Conservation (phyloP, 2,329 filamentous ascomycete species). For the Cytospora piceae region DNA sequence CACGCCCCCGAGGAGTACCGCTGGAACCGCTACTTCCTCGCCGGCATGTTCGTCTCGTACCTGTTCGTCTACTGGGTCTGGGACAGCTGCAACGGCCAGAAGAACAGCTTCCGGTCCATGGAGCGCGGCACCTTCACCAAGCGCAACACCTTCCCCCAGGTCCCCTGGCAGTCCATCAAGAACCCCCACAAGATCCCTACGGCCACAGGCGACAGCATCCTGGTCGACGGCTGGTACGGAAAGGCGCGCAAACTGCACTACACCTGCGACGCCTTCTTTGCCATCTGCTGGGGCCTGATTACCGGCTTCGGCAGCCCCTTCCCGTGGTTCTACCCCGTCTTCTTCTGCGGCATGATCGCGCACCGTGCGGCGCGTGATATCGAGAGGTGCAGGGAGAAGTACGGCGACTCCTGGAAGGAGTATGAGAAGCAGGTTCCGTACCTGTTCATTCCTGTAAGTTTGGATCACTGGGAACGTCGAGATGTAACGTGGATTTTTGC, state of each 20-base stretch:
- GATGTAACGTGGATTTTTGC: not conserved
- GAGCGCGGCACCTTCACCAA: constrained; percentile 67
- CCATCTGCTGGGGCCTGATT: constrained; percentile 77
- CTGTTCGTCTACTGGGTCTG: constrained; percentile 81
- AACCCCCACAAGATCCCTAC: constrained; percentile 75
- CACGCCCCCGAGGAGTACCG: constrained; percentile 71
- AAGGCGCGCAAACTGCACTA: constrained; percentile 80
- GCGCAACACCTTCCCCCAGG: constrained; percentile 77
- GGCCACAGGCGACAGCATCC: constrained; percentile 68
- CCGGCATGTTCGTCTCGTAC: constrained; percentile 64
- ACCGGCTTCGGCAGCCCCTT: constrained; percentile 80
- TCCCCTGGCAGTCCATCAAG: constrained; percentile 75
- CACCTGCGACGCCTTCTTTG: constrained; percentile 78
- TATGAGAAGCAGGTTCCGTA: constrained; percentile 82
- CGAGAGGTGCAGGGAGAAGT: constrained; percentile 74
- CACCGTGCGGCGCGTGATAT: constrained; percentile 80
- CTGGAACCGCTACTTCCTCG: constrained; percentile 67
- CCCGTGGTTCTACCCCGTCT: constrained; percentile 87
- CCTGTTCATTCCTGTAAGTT: constrained; percentile 66
- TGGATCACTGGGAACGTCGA: constrained; percentile 32
- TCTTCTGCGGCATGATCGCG: constrained; percentile 79
- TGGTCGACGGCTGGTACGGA: constrained; percentile 79
- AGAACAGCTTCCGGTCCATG: constrained; percentile 77
- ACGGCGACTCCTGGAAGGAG: constrained; percentile 80
- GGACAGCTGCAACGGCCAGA: constrained; percentile 83